Evolutionary conservation across 768 basidiomycete genomes (phyloP).

Genomic region (Termitomyces bulborhizus): DNA sequence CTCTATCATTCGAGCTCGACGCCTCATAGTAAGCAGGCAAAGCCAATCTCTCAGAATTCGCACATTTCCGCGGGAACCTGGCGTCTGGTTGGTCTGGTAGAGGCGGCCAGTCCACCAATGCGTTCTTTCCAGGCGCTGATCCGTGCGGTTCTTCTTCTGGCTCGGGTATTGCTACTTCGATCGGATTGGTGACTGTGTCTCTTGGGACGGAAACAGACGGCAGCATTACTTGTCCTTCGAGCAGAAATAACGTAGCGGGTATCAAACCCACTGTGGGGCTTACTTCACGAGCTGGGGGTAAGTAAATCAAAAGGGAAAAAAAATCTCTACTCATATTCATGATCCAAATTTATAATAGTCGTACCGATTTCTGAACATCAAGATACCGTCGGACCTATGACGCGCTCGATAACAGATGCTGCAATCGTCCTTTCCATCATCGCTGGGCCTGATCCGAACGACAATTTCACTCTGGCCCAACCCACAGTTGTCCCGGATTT

Average conservation of each 20-base stretch:
- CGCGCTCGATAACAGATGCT: conserved; percentile 46
- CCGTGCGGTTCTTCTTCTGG: conserved; percentile 58
- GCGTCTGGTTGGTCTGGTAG: conserved; percentile 51
- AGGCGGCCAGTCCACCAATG: conserved; percentile 43
- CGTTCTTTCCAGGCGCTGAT: conserved; percentile 45
- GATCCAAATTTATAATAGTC: conserved; percentile 25
- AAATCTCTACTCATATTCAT: too few relatives aligned
- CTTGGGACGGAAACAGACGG: conserved; percentile 49
- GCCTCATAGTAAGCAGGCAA: conserved; percentile 30
- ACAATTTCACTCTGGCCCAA: conserved; percentile 48
- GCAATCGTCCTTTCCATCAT: conserved; percentile 52
- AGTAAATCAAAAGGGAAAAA: too few relatives aligned
- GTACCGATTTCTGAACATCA: conserved; percentile 52
- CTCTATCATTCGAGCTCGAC: background rate
- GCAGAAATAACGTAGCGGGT: conserved; percentile 49
- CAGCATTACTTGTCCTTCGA: conserved; percentile 47
- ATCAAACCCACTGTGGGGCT: conserved; percentile 58
- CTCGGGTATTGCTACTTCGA: conserved; percentile 47
- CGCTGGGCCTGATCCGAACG: conserved; percentile 48
- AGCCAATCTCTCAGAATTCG: conserved; percentile 43
- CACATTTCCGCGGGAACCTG: conserved; percentile 4
- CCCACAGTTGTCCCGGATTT: conserved; percentile 50
- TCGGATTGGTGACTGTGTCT: conserved; percentile 42
- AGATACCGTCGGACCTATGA: conserved; percentile 55
- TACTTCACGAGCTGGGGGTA: conserved; percentile 55